These are phyloP conservation scores for Niveomyces coronatus DNA, from an alignment of 2,329 filamentous ascomycete genomes.

Conservation along the genomic window DNA sequence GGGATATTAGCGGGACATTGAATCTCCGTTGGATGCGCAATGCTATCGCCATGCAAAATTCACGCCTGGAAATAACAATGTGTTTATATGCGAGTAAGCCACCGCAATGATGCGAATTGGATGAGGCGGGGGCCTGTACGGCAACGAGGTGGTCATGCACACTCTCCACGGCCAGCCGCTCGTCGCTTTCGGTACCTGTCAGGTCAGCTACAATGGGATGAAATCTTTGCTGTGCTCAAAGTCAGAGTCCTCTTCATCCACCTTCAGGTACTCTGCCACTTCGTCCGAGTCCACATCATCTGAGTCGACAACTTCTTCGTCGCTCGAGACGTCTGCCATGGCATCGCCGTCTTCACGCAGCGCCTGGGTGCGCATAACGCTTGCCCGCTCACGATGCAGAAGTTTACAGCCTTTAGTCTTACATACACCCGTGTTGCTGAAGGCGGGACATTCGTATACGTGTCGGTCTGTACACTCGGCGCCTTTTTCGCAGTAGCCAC, in stretches of 20 bases:
- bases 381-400: slow-evolving; percentile 79
- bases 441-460: slow-evolving; percentile 88
- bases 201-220: slow-evolving; percentile 31
- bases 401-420: slow-evolving; percentile 72
- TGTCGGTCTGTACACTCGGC: slow-evolving; percentile 70
- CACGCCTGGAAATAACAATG: too few relatives aligned
- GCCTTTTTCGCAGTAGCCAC: slow-evolving; percentile 85
- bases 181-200: slow-evolving; percentile 1
- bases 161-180: background rate
- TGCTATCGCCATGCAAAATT: too few relatives aligned
- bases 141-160: too few relatives aligned
- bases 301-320: slow-evolving; percentile 61
- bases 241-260: slow-evolving; percentile 43
- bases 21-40: too few relatives aligned
- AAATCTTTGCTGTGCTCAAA: slow-evolving; percentile 51
- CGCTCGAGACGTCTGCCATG: slow-evolving; percentile 64
- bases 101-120: too few relatives aligned
- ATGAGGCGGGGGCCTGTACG: too few relatives aligned
- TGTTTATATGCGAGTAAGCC: too few relatives aligned
- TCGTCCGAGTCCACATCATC: slow-evolving; percentile 74
- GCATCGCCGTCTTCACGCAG: slow-evolving; percentile 43
- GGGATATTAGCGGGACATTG: too few relatives aligned
- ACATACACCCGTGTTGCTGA: slow-evolving; percentile 83
- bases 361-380: slow-evolving; percentile 60
- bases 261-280: slow-evolving; percentile 54